Base-by-base conservation (phyloP, 805 yeast species). In the Schwanniomyces sp. region DNA sequence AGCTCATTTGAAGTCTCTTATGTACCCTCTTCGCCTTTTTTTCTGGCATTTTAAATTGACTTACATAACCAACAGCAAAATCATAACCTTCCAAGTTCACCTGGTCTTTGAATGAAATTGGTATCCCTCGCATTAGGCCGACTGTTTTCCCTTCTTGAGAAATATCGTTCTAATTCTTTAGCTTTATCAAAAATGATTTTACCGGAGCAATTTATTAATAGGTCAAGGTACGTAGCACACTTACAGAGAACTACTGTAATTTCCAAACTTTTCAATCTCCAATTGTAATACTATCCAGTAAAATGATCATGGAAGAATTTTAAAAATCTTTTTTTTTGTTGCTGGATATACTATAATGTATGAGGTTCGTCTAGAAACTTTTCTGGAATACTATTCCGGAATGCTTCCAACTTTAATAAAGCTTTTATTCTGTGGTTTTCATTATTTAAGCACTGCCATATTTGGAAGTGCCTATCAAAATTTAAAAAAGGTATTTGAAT, bases 181-280 rank as follows among this genome's bases (percentile, higher is more conserved):
- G 72, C 70, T 27, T 58, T 62, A 25, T 63, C 69, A 56, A 67
- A 58, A 58, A 63, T 55, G 9, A 74, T 67, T 47, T 74, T 78
- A n/a, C 64, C 53, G 30, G 68, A 59, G 52, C 78, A 74, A 46
- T 70, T 69, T 26, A 63, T 58, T 49, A 83, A 62, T 54, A 82
- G 86, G 50, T 81, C 85, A 0, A 83, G 82, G 14, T 80, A 61
- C 3, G 81, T 74, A 4, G 86, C 80, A 40, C 87, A 61, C 56
- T 82, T 82, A 50, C 82, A 75, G 59, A 77, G 82, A 1, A 86
- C 86, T 7, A 61, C 62, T 1, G 80, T 67, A 2, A 82, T 83
- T 40, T 76, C 72, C 1, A 63, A 60, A 1, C 45, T 43, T 12
- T 12, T 34, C 12, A 43, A 25, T 26, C n/a, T n/a, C n/a, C n/a